A percentile compares a stretch with the other conserved stretches of the same genome.
Evolutionary conservation across 331 rosid genomes (phyloP).

Genomic region (Rosa hybrid): DNA sequence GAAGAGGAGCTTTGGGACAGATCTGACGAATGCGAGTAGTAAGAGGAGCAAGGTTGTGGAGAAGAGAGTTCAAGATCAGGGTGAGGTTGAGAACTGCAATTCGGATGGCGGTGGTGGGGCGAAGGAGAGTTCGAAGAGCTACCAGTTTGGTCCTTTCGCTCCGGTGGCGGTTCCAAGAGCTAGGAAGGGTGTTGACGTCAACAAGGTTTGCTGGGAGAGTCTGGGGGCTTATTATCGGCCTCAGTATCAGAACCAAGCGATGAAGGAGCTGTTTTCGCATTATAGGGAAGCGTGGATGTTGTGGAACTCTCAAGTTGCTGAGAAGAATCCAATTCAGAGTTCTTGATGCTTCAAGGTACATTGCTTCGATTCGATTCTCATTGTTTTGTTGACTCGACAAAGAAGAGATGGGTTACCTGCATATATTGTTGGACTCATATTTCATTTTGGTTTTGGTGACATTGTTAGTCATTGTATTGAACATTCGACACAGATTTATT

Average conservation of each 20-base stretch:
- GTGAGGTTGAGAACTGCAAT: background rate
- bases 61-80: background rate
- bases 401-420: background rate
- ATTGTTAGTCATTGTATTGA: background rate
- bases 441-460: background rate
- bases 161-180: conserved; percentile 28
- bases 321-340: background rate
- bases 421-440: background rate
- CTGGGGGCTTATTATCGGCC: conserved; percentile 42
- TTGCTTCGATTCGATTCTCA: background rate
- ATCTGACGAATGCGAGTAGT: conserved; percentile 41
- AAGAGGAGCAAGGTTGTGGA: conserved; percentile 38
- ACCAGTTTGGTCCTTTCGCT: conserved; percentile 66
- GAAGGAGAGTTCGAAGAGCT: conserved; percentile 32
- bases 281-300: conserved; percentile 57
- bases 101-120: background rate
- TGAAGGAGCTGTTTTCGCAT: conserved; percentile 46
- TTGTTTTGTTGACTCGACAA: background rate
- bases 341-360: conserved; percentile 1
- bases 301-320: conserved; percentile 24
- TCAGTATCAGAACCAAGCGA: conserved; percentile 45
- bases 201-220: conserved; percentile 34
- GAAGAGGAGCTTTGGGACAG: conserved; percentile 56
- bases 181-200: conserved; percentile 8
- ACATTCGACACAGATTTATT: background rate